These are phyloP conservation scores for Hippophae tibetana DNA, from an alignment of 306 rosid genomes.

Conservation along the genomic window DNA sequence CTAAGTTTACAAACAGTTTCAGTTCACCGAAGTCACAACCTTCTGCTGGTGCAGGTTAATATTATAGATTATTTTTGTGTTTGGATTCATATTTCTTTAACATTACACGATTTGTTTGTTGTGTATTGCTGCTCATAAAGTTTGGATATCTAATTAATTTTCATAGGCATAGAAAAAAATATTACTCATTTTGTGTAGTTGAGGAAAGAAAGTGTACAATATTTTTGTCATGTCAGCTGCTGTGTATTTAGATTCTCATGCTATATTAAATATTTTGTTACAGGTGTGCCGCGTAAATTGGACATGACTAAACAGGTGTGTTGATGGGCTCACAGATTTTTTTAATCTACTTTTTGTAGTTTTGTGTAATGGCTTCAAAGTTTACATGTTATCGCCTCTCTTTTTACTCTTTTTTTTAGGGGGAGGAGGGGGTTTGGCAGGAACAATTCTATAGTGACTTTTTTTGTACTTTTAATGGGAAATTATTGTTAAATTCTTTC, in stretches of 20 bases:
- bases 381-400: neutral
- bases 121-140: no score
- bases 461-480: no score
- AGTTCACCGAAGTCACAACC: slow-evolving; percentile 52
- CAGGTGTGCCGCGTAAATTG: slow-evolving; percentile 94
- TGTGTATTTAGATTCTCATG: slow-evolving; percentile 13
- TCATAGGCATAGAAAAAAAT: no score
- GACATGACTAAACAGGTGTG: slow-evolving; percentile 69
- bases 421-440: no score
- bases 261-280: slow-evolving; percentile 6
- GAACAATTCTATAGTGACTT: no score
- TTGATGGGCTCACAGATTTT: neutral
- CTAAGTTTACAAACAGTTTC: slow-evolving; percentile 43
- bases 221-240: neutral
- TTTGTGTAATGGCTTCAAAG: neutral
- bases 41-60: slow-evolving; percentile 51
- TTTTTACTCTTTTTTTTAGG: no score
- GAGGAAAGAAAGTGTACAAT: neutral
- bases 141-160: no score
- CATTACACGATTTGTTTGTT: no score
- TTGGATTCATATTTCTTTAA: no score
- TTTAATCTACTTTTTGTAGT: neutral
- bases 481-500: no score
- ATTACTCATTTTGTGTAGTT: neutral
- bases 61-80: neutral